A percentile compares a stretch with the other conserved stretches of the same genome.
These are phyloP conservation scores for Jasminum sambac DNA, from an alignment of 257 asterid genomes.

Conservation along the genomic window DNA sequence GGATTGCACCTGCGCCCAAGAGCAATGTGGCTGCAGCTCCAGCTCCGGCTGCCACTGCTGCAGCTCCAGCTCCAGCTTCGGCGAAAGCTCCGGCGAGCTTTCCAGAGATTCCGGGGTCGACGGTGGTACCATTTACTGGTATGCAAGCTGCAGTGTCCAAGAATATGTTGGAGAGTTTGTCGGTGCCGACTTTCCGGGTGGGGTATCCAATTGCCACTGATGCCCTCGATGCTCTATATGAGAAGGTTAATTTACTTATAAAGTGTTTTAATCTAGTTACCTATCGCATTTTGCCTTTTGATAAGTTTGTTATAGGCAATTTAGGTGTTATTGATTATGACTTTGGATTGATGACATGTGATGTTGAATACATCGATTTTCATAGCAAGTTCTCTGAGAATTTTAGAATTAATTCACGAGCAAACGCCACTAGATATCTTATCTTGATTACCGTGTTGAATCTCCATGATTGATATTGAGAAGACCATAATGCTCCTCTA, in stretches of 20 bases:
- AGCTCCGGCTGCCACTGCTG: constrained; percentile 33
- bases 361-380: not conserved
- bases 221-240: constrained; percentile 72
- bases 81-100: constrained; percentile 42
- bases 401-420: not conserved
- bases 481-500: not conserved
- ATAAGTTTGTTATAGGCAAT: not conserved
- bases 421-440: not conserved
- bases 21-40: constrained; percentile 32
- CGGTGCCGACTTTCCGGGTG: constrained; percentile 78
- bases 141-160: constrained; percentile 85
- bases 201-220: constrained; percentile 66
- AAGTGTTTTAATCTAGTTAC: not conserved
- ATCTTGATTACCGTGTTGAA: not conserved
- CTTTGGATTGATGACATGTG: not conserved
- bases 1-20: constrained; percentile 48
- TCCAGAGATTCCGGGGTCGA: constrained; percentile 66
- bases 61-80: constrained; percentile 38
- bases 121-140: constrained; percentile 65
- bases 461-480: not conserved
- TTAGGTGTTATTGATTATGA: not conserved
- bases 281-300: not conserved
- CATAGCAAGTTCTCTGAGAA: not conserved
- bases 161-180: constrained; percentile 74
- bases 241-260: constrained; percentile 54